Percentiles rank a stretch among this genome's conserved stretches.
phyloP scores from a whole-genome alignment of 306 rosid genomes.

The Acacia acuminata region DNA sequence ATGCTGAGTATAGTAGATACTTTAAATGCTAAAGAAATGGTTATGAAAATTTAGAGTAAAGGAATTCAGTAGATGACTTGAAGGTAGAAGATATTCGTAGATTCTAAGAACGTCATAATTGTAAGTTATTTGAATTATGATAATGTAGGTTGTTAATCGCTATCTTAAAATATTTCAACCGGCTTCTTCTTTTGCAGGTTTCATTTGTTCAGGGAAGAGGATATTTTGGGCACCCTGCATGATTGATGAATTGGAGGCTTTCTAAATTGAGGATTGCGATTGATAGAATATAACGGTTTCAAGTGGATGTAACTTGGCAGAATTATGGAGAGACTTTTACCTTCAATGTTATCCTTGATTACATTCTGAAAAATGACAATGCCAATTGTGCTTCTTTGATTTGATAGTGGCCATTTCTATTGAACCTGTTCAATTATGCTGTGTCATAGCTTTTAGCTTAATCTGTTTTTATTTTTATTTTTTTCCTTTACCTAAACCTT shows the following conservation, averaged over 20 bases:
- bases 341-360: not conserved
- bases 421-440: not conserved
- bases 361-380: not conserved
- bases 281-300: constrained; percentile 11
- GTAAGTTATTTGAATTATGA: not conserved
- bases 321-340: not conserved
- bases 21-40: not conserved
- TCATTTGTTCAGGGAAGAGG: constrained; percentile 62
- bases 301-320: not conserved
- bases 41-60: not conserved
- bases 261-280: not conserved
- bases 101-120: no score
- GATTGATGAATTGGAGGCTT: constrained; percentile 34
- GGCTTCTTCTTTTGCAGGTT: constrained; percentile 51
- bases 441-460: not conserved
- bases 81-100: not conserved
- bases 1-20: not conserved
- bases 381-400: not conserved
- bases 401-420: not conserved
- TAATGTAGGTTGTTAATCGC: not conserved
- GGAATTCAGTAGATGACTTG: not conserved
- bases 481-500: not conserved
- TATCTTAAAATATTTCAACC: not conserved
- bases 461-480: not conserved
- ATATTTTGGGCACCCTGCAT: constrained; percentile 54